Evolutionary conservation across 495 filamentous ascomycete species (phyloP), one percentile per base, ranked within the genome.

Genomic region (Lasiosphaeria hispida): DNA sequence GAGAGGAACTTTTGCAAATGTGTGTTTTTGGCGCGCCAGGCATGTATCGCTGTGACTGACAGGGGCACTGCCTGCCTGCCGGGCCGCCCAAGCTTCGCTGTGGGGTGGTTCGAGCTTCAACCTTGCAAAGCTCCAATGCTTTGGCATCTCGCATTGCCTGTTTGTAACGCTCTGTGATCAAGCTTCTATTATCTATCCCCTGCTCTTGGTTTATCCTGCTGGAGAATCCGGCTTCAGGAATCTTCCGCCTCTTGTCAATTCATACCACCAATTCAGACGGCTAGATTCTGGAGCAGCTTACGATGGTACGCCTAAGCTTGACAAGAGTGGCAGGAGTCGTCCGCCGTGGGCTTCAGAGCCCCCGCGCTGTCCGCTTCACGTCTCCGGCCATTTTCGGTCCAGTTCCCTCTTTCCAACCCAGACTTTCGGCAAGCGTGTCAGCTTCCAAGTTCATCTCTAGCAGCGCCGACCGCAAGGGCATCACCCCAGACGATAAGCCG

Each of bases 401-500:
- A 55, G 9, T 52, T 23, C 10, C 14, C 18, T 18, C 30, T 40
- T 42, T 42, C 10, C 36, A 23, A 9, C 4, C 48, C 47, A 11
- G 0, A 10, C 10, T 30, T 23, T 11, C 23, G 5, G 23, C 23
- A 9, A 17, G 39, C 14, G 7, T 37, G 10, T 10, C 52, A 15
- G 9, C 23, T 14, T 33, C 41, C 8, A 30, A 14, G 34, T 65
- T 61, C 45, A 57, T 66, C 11, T 63, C 67, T 14, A 57, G 40
- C 7, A 57, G 57, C 36, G 10, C 61, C 34, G 13, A 17, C 48
- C 62, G 57, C 60, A 63, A 59, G 19, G 61, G 63, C 18, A 73
- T 72, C 57, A 70, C 69, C 14, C 72, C 72, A 3, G 70, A 74
- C 41, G 51, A 63, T 40, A 49, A 65, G 45, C 61, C 64, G 9